Evolutionary conservation across 2,329 filamentous ascomycete species (phyloP).

Genomic region (Xylaria sp.): DNA sequence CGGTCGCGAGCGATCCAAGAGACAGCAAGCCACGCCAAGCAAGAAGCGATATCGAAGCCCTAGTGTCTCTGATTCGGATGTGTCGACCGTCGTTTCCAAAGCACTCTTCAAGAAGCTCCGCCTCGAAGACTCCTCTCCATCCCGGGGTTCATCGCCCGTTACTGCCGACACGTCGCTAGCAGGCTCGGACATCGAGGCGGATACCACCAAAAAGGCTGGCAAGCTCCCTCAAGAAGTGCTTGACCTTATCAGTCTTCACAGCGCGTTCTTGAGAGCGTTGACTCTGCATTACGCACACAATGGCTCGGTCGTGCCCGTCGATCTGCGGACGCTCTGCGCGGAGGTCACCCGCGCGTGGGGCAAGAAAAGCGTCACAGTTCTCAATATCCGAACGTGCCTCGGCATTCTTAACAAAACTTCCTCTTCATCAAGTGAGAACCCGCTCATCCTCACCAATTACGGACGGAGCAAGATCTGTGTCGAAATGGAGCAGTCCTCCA

Average conservation of each 20-base stretch:
- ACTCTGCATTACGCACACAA: constrained; percentile 66
- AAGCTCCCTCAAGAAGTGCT: constrained; percentile 47
- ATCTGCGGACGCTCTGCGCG: constrained; percentile 56
- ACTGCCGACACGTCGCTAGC: constrained; percentile 38
- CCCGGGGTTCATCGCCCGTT: constrained; percentile 30
- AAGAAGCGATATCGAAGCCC: constrained; percentile 30
- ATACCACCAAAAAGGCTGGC: constrained; percentile 22
- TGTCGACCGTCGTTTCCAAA: constrained; percentile 31
- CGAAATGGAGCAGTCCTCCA: constrained; percentile 43
- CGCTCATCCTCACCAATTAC: constrained; percentile 36
- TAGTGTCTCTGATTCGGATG: constrained; percentile 32
- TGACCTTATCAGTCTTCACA: constrained; percentile 60
- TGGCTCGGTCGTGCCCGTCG: constrained; percentile 56
- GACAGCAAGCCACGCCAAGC: constrained; percentile 24
- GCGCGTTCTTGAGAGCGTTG: constrained; percentile 62
- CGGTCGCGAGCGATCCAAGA: constrained; percentile 30
- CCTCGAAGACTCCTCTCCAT: constrained; percentile 34
- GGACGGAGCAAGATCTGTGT: constrained; percentile 49
- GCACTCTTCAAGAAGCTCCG: constrained; percentile 39
- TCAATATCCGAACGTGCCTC: constrained; percentile 62
- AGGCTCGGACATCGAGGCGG: constrained; percentile 33
- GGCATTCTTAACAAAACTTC: constrained; percentile 49
- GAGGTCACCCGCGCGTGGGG: constrained; percentile 66
- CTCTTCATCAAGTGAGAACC: constrained; percentile 18
- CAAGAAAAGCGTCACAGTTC: constrained; percentile 59